Base-by-base conservation (phyloP, 352 stramenopile genomes). In the Pythium oligandrum region DNA sequence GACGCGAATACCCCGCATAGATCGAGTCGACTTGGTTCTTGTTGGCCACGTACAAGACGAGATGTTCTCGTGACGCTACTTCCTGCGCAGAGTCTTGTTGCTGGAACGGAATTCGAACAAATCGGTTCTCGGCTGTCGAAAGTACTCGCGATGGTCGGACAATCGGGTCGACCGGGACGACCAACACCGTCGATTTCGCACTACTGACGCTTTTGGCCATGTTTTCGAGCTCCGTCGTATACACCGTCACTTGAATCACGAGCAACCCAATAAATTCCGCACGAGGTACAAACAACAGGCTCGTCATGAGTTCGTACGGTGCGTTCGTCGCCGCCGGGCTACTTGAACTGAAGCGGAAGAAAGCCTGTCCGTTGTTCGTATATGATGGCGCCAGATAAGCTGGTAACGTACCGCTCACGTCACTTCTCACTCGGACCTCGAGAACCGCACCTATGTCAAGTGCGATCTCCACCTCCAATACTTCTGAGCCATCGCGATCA, bases 1-100 rank as follows among this genome's bases (percentile, higher is more conserved):
- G 44, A 7, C 70, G 60, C 9, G 42, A 40, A 26, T 53, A 48
- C 0, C 60, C 73, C 51, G 64, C 68, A 37, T 78, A 79, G 35
- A 79, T 64, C 31, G 73, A 67, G 6, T 58, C 66, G 3, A 83
- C 31, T 6, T 68, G 51, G 2, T 59, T 64, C 17, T 51, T 43
- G 48, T 76, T 72, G 30, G 68, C 55, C 35, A 65, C 65, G 37
- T 71, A 79, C 42, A 83, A 55, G 32, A 78, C 53, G 11, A 83
- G 42, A 51, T 76, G 48, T 11, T 79, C 68, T 6, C 73, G 70
- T 37, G 31, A 59, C 9, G 38, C 53, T 9, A 74, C 57, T 56
- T 78, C 73, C 17, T 70, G 61, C 0, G 53, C 51, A 7, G 39
- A 32, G 47, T 83, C 70, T 12, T 70, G 40, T 11, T 67, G 64